Base-by-base conservation (phyloP, 2,329 filamentous ascomycete species). In the Knufia petricola region DNA sequence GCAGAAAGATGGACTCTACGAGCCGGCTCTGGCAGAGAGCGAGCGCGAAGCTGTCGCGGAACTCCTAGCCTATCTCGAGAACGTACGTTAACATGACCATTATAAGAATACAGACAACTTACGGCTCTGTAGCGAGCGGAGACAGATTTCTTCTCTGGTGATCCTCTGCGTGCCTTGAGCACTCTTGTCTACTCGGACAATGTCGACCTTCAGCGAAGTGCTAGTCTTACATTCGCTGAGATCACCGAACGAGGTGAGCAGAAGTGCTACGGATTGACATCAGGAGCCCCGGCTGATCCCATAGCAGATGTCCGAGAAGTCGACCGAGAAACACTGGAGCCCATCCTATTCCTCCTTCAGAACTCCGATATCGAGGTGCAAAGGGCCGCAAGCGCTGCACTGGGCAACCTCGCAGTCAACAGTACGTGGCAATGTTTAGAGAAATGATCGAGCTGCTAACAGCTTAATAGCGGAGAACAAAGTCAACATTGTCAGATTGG, bases 141-240 rank as follows among this genome's bases (percentile, higher is more conserved):
- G 67, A 96, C 89, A 61, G 90, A 98, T 68, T 98, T 98, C 79
- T 98, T 98, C 70, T 84, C 86, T 31, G 92, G 92, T 68, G 89
- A 95, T 63, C 92, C 92, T 39, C 80, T 98, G 50, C 85, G 85
- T 68, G 90, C 92, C 39, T 73, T 98, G 50, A 95, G 87, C 69
- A 98, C 90, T 10, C 78, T 98, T 21, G 92, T 98, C 50, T 98
- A 95, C 67, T 98, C 92, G 50, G 89, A 96, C 68, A 98, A 98
- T 71, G 89, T 98, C 65, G 92, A 98, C 66, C 77, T 98, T 46
- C 92, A 98, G 71, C 80, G 92, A 57, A 96, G 92, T 70, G 92
- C 92, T 46, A 96, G 90, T 66, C 78, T 98, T 67, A 98, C 92
- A 2, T 98, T 98, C 75, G 92, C 92, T 52, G 92, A 98, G 67